A percentile compares a stretch with the other conserved stretches of the same genome.
Evolutionary conservation across 257 asterid genomes (phyloP).

Genomic region (Paulownia fortunei): DNA sequence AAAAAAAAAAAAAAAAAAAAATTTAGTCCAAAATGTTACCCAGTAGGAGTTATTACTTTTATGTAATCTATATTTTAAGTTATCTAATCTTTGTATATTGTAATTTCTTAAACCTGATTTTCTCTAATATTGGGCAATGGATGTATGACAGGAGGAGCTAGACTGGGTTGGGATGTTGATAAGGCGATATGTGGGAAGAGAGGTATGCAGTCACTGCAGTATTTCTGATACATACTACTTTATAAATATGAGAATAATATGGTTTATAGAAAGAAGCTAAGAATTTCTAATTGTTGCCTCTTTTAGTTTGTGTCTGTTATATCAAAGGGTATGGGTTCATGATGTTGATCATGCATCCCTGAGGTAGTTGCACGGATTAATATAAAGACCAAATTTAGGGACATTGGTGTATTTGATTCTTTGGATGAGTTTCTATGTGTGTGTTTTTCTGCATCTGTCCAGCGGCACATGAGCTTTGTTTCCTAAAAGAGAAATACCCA

Average conservation of each 20-base stretch:
- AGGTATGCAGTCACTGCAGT: conserved; percentile 51
- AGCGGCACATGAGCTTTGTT: no score
- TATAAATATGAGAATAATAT: conserved; percentile 14
- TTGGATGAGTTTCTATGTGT: no score
- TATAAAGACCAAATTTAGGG: not conserved
- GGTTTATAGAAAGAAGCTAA: conserved; percentile 7
- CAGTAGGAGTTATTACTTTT: not conserved
- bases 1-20: not conserved
- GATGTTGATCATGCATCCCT: no score
- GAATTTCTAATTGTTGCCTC: not conserved
- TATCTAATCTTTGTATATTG: conserved; percentile 19
- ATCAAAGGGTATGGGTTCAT: no score
- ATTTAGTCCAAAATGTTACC: not conserved
- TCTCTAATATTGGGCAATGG: conserved; percentile 38
- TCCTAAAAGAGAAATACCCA: no score
- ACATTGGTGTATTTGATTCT: no score
- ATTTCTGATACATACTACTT: not conserved
- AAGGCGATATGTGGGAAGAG: conserved; percentile 82
- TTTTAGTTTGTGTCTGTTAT: no score
- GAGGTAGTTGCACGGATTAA: not conserved
- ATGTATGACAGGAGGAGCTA: conserved; percentile 72
- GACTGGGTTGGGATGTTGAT: conserved; percentile 76
- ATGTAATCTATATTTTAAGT: not conserved
- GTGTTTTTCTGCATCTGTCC: no score
- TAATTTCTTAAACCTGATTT: conserved; percentile 7